A percentile compares a stretch with the other conserved stretches of the same genome.
Conservation (phyloP, 768 basidiomycete genomes). For the Naganishia onofrii region DNA sequence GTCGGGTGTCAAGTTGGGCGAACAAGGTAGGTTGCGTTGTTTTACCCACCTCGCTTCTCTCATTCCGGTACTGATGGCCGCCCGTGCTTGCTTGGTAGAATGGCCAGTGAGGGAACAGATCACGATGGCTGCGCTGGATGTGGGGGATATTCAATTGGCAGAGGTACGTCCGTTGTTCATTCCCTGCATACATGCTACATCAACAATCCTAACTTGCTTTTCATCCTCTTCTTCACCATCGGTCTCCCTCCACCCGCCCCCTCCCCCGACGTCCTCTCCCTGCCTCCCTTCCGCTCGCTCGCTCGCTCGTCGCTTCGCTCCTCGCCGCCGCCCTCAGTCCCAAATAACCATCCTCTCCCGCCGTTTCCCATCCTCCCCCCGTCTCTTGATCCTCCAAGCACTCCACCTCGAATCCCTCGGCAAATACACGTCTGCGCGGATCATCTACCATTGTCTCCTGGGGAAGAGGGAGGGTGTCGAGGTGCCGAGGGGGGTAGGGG, state of each 20-base stretch:
- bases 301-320: too few species aligned
- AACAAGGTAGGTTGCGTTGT: slow-evolving; percentile 39
- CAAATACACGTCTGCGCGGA: slow-evolving; percentile 37
- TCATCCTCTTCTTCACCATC: too few species aligned
- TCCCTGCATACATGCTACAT: too few species aligned
- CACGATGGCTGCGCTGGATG: slow-evolving; percentile 49
- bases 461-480: slow-evolving; percentile 10
- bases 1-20: slow-evolving; percentile 31
- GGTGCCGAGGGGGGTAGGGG: neutral
- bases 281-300: too few species aligned
- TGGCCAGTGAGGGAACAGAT: slow-evolving; percentile 51
- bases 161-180: slow-evolving; percentile 34
- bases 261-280: neutral
- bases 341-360: slow-evolving; percentile 41
- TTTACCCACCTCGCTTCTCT: too few species aligned
- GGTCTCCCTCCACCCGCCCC: neutral
- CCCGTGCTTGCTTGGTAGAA: slow-evolving; percentile 35
- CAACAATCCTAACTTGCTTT: too few species aligned
- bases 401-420: slow-evolving; percentile 45
- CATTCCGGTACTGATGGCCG: neutral
- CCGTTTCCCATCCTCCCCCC: slow-evolving; percentile 46
- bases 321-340: slow-evolving; percentile 36
- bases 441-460: slow-evolving; percentile 44
- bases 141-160: slow-evolving; percentile 39
- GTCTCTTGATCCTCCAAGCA: slow-evolving; percentile 46